phyloP scores from a whole-genome alignment of 1,139 yeast species.

The Nakaseomyces delphensis region DNA sequence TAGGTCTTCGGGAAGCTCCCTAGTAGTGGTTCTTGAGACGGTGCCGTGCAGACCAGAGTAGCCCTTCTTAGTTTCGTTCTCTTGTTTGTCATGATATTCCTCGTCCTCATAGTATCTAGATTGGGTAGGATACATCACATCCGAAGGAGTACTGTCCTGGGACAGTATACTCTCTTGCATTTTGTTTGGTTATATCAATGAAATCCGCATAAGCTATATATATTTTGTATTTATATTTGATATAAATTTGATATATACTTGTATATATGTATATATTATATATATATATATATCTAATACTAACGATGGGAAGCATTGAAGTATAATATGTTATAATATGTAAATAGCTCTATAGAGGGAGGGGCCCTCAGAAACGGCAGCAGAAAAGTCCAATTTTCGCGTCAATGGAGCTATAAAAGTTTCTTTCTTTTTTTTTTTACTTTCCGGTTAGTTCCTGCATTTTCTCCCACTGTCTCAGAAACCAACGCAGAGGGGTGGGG shows the following conservation, averaged over 20 bases:
- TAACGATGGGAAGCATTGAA: too few relatives aligned
- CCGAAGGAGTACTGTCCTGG: neutral
- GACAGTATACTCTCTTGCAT: conserved; percentile 5
- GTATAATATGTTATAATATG: neutral
- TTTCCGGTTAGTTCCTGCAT: neutral
- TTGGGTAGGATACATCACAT: conserved; percentile 5
- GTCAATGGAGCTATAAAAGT: neutral
- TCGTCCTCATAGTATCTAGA: conserved; percentile 1
- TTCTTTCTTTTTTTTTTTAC: neutral
- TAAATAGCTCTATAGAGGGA: neutral
- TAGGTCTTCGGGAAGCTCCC: conserved; percentile 13
- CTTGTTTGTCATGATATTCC: neutral
- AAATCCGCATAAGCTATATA: too few relatives aligned
- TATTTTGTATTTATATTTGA: neutral
- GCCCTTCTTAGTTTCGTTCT: conserved; percentile 5
- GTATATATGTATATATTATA: neutral
- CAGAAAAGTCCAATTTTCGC: neutral
- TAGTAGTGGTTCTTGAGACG: conserved; percentile 16
- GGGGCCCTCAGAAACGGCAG: neutral
- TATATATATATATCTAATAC: too few relatives aligned
- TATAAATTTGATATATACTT: neutral
- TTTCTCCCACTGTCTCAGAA: neutral
- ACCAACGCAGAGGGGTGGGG: too few relatives aligned
- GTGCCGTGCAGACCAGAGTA: conserved; percentile 23
- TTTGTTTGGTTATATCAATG: too few relatives aligned